A percentile compares a stretch with the other conserved stretches of the same genome.
phyloP scores from a whole-genome alignment of 1,284 basidiomycete genomes.

The Microbotryum scabiosae region DNA sequence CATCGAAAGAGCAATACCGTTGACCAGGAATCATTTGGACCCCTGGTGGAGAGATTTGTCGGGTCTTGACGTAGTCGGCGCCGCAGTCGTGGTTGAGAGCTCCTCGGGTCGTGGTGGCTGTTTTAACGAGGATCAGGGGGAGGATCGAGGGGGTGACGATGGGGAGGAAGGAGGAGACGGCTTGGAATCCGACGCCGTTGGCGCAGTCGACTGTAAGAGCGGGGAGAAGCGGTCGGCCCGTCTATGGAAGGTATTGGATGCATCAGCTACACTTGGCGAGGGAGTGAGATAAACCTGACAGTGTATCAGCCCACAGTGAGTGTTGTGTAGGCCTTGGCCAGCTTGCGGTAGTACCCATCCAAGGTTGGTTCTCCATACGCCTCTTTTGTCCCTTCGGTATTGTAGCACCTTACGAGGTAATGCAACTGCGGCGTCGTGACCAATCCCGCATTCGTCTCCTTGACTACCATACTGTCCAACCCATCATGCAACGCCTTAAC shows the following conservation, averaged over 20 bases:
- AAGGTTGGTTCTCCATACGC: constrained; percentile 75
- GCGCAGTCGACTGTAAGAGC: constrained; percentile 85
- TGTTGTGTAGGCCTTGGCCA: constrained; percentile 75
- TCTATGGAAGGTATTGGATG: constrained; percentile 1
- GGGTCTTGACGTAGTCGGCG: constrained; percentile 95
- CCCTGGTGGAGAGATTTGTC: constrained; percentile 70
- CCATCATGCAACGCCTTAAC: constrained; percentile 76
- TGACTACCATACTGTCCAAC: constrained; percentile 58
- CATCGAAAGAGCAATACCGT: constrained; percentile 86
- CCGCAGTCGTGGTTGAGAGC: constrained; percentile 82
- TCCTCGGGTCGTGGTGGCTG: constrained; percentile 58
- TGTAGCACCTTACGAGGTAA: constrained; percentile 84
- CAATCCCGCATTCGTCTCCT: constrained; percentile 52
- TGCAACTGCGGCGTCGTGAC: constrained; percentile 94
- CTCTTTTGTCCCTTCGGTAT: constrained; percentile 65
- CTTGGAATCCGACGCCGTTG: constrained; percentile 85
- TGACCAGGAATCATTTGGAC: constrained; percentile 56
- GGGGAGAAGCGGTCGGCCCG: constrained; percentile 13
- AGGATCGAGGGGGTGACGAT: constrained; percentile 47
- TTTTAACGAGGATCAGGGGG: constrained; percentile 52
- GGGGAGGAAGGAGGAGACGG: constrained; percentile 53
- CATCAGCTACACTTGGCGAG: background rate
- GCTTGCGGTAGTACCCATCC: constrained; percentile 79
- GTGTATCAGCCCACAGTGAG: constrained; percentile 58
- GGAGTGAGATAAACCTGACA: background rate